Evolutionary conservation across 2,329 filamentous ascomycete genomes (phyloP), one percentile per base, ranked within the genome.

Genomic region (Fusarium hostae): DNA sequence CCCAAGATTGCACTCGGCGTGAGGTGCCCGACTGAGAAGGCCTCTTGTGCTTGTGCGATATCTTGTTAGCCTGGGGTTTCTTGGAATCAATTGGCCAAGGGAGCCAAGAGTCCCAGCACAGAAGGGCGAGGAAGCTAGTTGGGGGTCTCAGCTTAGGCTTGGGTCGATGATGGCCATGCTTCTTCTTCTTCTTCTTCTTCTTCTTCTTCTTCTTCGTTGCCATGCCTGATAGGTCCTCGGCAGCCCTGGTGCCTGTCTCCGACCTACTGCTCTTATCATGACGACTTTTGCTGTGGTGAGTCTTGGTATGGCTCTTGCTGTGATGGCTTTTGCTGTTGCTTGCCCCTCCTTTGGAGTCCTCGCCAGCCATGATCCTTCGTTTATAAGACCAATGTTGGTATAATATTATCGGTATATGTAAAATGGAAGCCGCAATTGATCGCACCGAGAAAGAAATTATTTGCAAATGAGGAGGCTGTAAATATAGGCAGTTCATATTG

Each of bases 401-500:
- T 28, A 39, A 20, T 22, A 9, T 30, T 24, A 22, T 26, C 18
- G 30, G 24, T 50, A 24, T 44, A 56, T 43, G 6, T 54, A 24
- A 26, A 18, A 10, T 30, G n/a, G 15, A 56, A 20, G n/a, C 28
- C 13, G 22, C 34, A 24, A 22, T 66, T 26, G 6, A 22, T 9
- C 20, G 30, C 41, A 30, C 20, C 24, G 37, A 39, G 47, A 37
- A 37, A 48, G 16, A 16, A 11, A 32, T 4, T 13, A 26, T 37
- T 41, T 10, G 13, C 8, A 56, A 34, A 35, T 15, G 34, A 32
- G 35, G 30, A 32, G 12, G 30, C 28, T 8, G n/a, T 55, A 51
- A 63, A 70, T 67, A 70, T 64, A 68, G 45, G 15, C 51, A 68
- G 32, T 22, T 41, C 57, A 39, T 54, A 20, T 26, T 50, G 43